Percentiles rank a stretch among this genome's conserved stretches.
These are phyloP conservation scores for Eucalyptus sp. DNA, from an alignment of 345 rosid species.

Conservation along the genomic window DNA sequence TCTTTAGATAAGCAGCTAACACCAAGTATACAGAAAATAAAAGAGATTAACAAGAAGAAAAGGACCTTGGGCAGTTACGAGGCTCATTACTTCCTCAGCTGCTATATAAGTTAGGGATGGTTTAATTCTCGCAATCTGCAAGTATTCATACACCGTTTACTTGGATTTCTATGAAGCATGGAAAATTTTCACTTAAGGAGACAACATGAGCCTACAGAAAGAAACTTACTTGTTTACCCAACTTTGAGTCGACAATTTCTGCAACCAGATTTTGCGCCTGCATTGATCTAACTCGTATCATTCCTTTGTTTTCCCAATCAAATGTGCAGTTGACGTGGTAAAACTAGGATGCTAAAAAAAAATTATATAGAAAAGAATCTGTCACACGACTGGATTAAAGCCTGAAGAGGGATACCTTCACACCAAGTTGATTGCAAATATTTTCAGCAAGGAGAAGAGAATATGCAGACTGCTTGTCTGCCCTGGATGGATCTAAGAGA, in stretches of 20 bases:
- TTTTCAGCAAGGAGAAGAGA: conserved; percentile 92
- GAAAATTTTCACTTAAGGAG: background rate
- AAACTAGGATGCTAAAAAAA: background rate
- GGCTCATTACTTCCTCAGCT: conserved; percentile 95
- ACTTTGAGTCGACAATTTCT: conserved; percentile 80
- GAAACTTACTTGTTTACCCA: conserved; percentile 80
- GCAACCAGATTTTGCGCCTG: conserved; percentile 93
- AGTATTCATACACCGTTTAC: background rate
- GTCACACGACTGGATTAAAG: background rate
- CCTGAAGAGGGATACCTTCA: conserved; percentile 32
- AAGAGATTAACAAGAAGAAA: background rate
- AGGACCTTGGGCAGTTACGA: conserved; percentile 95
- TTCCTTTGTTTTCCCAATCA: background rate
- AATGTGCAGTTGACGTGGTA: background rate
- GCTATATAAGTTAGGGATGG: conserved; percentile 84
- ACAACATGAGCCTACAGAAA: background rate
- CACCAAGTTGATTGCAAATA: conserved; percentile 79
- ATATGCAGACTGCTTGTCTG: conserved; percentile 85
- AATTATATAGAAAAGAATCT: background rate
- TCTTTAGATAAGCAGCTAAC: background rate
- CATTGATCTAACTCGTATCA: background rate
- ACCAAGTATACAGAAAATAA: background rate
- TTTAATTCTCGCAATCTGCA: conserved; percentile 70
- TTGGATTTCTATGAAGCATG: background rate
- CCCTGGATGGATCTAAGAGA: conserved; percentile 67